A percentile compares a stretch with the other conserved stretches of the same genome.
Conservation (phyloP, 1,139 yeast genomes). For the Entelexis sorbosivorans region DNA sequence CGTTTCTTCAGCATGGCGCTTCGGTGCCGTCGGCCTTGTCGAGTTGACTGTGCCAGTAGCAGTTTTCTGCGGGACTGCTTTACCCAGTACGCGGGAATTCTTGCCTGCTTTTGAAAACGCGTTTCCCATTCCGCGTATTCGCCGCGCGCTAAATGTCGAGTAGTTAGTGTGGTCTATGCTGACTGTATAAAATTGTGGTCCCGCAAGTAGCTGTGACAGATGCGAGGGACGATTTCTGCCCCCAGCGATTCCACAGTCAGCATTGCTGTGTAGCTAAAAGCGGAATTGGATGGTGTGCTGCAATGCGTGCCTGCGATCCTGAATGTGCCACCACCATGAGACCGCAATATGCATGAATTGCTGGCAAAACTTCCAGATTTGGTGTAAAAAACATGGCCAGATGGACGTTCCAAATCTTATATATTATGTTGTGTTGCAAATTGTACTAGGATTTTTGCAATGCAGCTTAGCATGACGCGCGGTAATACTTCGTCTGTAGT, state of each 20-base stretch:
- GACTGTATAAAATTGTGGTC: background rate
- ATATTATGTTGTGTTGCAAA: too few species aligned
- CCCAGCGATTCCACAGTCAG: background rate
- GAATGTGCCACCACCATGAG: background rate
- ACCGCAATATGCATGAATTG: background rate
- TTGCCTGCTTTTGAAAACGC: slow-evolving; percentile 14
- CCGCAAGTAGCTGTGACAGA: background rate
- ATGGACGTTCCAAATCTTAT: background rate
- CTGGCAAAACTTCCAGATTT: background rate
- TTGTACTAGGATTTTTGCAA: too few species aligned
- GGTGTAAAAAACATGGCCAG: background rate
- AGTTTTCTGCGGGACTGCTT: background rate
- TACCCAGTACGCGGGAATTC: slow-evolving; percentile 9
- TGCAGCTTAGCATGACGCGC: background rate
- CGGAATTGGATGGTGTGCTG: background rate
- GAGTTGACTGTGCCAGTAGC: background rate
- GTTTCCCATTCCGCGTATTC: slow-evolving; percentile 20
- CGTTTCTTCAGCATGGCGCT: background rate
- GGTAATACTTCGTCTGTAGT: background rate
- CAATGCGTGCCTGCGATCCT: background rate
- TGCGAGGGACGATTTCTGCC: too few species aligned
- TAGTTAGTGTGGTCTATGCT: background rate
- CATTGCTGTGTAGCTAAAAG: background rate
- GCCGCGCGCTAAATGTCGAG: too few species aligned
- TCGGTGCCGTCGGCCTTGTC: slow-evolving; percentile 2